phyloP scores from a whole-genome alignment of 2,329 filamentous ascomycete genomes.

The Trichophyton equinum region DNA sequence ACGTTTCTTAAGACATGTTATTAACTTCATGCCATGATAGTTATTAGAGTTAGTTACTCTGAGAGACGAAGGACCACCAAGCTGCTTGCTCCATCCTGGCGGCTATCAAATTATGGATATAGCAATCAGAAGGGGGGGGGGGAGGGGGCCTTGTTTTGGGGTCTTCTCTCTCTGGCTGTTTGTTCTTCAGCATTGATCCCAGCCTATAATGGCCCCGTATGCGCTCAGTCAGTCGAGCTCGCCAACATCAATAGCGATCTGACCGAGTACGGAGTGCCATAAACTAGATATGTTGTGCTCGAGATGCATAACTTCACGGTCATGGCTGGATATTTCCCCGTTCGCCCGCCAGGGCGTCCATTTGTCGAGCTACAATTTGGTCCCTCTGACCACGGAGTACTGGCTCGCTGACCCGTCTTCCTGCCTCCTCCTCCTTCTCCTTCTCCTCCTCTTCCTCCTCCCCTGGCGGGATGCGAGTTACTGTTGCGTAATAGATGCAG shows the following conservation, averaged over 20 bases:
- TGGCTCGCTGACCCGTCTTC: neutral
- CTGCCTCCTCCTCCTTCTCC: neutral
- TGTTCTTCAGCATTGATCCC: neutral
- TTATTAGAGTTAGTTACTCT: slow-evolving; percentile 1
- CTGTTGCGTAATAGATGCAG: slow-evolving; percentile 4
- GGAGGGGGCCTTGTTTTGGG: too few relatives aligned
- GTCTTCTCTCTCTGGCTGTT: neutral
- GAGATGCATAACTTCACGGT: neutral
- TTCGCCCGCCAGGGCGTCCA: too few relatives aligned
- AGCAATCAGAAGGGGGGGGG: neutral
- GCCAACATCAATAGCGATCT: too few relatives aligned
- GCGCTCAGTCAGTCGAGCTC: neutral
- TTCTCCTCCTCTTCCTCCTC: neutral
- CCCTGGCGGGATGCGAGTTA: neutral
- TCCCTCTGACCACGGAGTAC: neutral
- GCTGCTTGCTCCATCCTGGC: neutral
- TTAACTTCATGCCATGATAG: neutral
- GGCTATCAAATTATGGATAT: neutral
- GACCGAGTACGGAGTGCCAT: too few relatives aligned
- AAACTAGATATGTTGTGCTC: too few relatives aligned
- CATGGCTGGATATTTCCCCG: too few relatives aligned
- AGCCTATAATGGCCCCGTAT: neutral
- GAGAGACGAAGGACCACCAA: neutral
- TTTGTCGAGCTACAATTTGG: neutral
- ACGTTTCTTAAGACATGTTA: neutral